Evolutionary conservation across 2,329 filamentous ascomycete species (phyloP), one percentile per base, ranked within the genome.

Genomic region (Pestalotiopsis sp.): DNA sequence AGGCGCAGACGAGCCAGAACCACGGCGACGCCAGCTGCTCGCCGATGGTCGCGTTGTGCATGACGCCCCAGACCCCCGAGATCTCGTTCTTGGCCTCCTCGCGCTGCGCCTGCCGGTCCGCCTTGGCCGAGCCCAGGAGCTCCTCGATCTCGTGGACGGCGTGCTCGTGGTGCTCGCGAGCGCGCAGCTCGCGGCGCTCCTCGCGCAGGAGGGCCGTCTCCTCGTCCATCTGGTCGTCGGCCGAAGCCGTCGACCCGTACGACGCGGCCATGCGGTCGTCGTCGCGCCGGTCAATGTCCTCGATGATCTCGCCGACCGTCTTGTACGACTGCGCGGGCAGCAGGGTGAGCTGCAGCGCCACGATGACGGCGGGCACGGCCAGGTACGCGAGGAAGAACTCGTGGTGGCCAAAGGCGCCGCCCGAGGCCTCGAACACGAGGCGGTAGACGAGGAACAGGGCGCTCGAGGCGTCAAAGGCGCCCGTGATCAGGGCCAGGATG

Each of bases 51-150:
- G 86, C 84, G 64, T 90, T 90, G 76, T 97, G 95, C 80, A 97
- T 88, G 25, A 92, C 91, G 31, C 95, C 95, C 92, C 93, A 97
- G 41, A 97, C 92, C 4, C 93, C 94, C 20, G 90, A 92, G 11
- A 86, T 87, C 64, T 88, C 85, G 70, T 92, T 91, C 76, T 91
- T 92, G 73, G 86, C 85, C 76, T 93, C 91, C 79, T 95, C 92
- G 64, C 86, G 84, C 70, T 87, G 83, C 4, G 87, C 86, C 70
- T 94, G 91, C 71, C 89, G 84, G 67, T 90, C 86, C 27, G 87
- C 90, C 45, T 86, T 82, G 58, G 80, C 79, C 4, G 88, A 87
- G 23, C 93, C 92, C 0, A 97, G 84, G 1, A 97, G 85, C 59
- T 88, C 86, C 55, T 93, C 91, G 69, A 96, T 92, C 71, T 94